Base-by-base conservation (phyloP, 495 filamentous ascomycete genomes). In the Podospora appendiculata region DNA sequence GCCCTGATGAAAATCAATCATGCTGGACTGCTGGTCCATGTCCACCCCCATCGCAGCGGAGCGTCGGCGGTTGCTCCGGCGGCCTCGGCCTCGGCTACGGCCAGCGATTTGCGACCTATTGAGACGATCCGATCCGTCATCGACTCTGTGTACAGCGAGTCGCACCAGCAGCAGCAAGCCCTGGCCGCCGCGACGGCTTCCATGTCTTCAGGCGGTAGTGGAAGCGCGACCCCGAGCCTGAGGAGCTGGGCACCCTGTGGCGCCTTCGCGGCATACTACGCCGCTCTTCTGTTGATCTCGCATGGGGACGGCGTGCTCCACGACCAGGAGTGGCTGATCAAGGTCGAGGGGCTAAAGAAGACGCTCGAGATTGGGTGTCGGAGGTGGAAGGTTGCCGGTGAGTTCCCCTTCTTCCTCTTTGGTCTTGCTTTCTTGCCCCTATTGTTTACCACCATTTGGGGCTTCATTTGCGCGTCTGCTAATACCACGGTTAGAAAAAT, bases 321-420 rank as follows among this genome's bases (percentile, higher is more conserved):
- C 1, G 54, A 58, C 12, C 3, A 17, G 3, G 41, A 50, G 11
- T 65, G 62, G 62, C 38, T 55, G 12, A 32, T 14, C 0, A 65
- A 58, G 42, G 60, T 65, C 6, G 48, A 59, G 9, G 14, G 32
- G 18, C 42, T 65, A 45, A 60, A 41, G 47, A 44, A 6, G 9
- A 14, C 49, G 0, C 39, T 64, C 17, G 54, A 56, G 19, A 40
- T 43, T 6, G 13, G 55, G 6, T 46, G 49, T 1, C 48, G 34
- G 32, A 49, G 65, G 47, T 67, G 65, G 65, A 62, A 54, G 52
- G 58, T 65, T 51, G 58, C 59, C 10, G 61, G 64, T 62, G 39
- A 57, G 64, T 56, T 5, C 0, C 16, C n/a, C 14, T 10, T 8
- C 7, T 14, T 10, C 8, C 54, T 14, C 16, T 45, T 32, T 35